phyloP scores from a whole-genome alignment of 441 rosid genomes.

The Rhodomyrtus psidioides region DNA sequence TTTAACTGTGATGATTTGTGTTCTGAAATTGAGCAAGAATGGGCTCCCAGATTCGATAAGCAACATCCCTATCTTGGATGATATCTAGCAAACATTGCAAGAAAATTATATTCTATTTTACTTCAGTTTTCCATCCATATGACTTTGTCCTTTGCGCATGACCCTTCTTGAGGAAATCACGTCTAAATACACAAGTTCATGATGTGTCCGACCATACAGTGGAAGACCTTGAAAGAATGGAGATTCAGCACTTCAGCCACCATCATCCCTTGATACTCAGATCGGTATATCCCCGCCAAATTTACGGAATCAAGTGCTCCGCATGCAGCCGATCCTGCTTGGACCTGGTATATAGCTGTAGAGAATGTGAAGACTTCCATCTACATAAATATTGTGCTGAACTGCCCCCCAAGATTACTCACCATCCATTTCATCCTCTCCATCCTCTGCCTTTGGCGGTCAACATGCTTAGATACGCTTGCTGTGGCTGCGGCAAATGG shows the following conservation, averaged over 20 bases:
- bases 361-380: neutral
- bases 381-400: constrained; percentile 1
- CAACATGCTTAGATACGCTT: neutral
- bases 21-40: too few relatives aligned
- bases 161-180: too few relatives aligned
- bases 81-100: too few relatives aligned
- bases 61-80: too few relatives aligned
- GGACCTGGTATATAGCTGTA: neutral
- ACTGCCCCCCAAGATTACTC: neutral
- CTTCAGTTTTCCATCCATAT: too few relatives aligned
- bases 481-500: constrained; percentile 1
- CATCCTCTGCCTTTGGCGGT: neutral
- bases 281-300: neutral
- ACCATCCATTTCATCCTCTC: neutral
- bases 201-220: neutral
- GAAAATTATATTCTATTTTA: too few relatives aligned
- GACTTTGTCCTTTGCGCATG: too few relatives aligned
- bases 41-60: too few relatives aligned
- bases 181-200: too few relatives aligned
- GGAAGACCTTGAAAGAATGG: neutral
- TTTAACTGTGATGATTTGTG: too few relatives aligned
- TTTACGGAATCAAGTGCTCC: neutral
- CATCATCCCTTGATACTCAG: neutral
- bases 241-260: constrained; percentile 1
- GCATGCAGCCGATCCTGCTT: neutral